phyloP scores from a whole-genome alignment of 768 basidiomycete species.

The Suillus decipiens region DNA sequence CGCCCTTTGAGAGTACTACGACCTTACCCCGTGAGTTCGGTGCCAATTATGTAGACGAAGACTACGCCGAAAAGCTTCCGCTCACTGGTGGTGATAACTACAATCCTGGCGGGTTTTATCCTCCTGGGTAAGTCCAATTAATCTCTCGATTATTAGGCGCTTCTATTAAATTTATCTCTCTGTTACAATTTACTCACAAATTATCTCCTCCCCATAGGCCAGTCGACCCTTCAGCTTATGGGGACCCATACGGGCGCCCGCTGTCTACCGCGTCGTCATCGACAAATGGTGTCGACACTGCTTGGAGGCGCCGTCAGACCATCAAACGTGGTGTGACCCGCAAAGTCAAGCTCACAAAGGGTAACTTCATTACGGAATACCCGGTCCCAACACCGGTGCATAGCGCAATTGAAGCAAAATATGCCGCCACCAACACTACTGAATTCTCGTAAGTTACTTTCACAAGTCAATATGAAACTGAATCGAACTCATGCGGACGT shows the following conservation, averaged over 20 bases:
- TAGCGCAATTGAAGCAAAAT: conserved; percentile 82
- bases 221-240: conserved; percentile 60
- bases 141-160: neutral
- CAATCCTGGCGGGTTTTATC: conserved; percentile 65
- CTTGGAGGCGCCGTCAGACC: conserved; percentile 79
- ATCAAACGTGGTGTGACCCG: conserved; percentile 94
- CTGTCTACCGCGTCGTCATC: conserved; percentile 53
- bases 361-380: conserved; percentile 92
- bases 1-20: conserved; percentile 59
- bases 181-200: conserved; percentile 13
- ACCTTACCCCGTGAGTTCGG: conserved; percentile 57
- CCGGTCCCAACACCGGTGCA: conserved; percentile 82
- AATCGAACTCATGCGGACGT: neutral
- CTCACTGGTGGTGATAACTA: conserved; percentile 60
- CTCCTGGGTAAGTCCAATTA: conserved; percentile 59
- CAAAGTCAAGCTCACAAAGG: conserved; percentile 90
- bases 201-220: conserved; percentile 30
- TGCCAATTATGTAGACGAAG: conserved; percentile 60
- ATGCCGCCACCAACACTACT: conserved; percentile 67
- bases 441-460: conserved; percentile 80
- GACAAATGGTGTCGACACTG: conserved; percentile 58
- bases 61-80: conserved; percentile 76
- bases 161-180: conserved; percentile 18
- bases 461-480: neutral
- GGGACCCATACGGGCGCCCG: conserved; percentile 67